phyloP scores from a whole-genome alignment of 2,329 filamentous ascomycete genomes.

The Trichoderma gracile region DNA sequence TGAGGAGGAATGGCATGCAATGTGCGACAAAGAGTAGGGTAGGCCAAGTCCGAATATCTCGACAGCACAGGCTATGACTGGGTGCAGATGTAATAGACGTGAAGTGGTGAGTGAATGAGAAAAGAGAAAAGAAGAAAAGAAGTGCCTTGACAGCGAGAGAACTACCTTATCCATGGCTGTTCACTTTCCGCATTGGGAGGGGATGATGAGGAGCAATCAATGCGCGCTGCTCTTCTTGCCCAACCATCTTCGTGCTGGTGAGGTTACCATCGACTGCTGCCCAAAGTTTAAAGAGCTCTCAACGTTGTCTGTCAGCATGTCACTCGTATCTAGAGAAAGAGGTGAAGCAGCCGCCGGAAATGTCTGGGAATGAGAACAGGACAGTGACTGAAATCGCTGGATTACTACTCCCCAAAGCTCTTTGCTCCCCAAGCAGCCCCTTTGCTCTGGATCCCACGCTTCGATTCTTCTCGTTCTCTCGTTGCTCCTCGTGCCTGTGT shows the following conservation, averaged over 20 bases:
- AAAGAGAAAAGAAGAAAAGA: background rate
- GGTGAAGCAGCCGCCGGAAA: too few relatives aligned
- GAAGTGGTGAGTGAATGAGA: too few relatives aligned
- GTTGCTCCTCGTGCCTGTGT: background rate
- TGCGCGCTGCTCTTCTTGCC: conserved; percentile 4
- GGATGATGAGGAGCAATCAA: background rate
- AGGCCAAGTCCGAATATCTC: background rate
- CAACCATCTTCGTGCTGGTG: background rate
- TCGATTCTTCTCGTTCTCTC: background rate
- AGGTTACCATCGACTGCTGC: conserved; percentile 1
- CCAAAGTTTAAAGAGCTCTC: background rate
- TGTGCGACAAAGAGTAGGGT: conserved; percentile 2
- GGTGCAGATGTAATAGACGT: background rate
- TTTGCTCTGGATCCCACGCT: too few relatives aligned
- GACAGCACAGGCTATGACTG: background rate
- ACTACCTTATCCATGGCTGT: background rate
- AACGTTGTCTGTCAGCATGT: background rate
- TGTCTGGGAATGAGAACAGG: too few relatives aligned
- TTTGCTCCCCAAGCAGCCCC: too few relatives aligned
- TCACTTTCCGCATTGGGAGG: conserved; percentile 7
- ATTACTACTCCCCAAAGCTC: too few relatives aligned
- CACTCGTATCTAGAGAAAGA: too few relatives aligned
- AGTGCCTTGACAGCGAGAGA: background rate
- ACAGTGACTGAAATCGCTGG: too few relatives aligned
- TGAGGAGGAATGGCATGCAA: conserved; percentile 5